Base-by-base conservation (phyloP, 495 filamentous ascomycete genomes). In the Tuber borchii region DNA sequence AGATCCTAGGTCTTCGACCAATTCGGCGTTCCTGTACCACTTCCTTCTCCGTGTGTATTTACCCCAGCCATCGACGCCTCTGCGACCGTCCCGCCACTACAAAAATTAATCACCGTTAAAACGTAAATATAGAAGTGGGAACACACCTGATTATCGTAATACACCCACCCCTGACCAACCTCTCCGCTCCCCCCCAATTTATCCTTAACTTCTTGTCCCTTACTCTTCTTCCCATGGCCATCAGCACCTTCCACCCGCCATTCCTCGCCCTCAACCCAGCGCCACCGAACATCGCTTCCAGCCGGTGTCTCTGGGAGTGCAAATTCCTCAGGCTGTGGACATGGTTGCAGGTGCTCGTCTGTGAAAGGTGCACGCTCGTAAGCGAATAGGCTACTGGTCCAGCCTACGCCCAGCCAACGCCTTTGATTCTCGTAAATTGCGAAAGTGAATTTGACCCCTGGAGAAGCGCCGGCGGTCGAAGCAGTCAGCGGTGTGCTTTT, bases 391-490 rank as follows among this genome's bases (percentile, higher is more conserved):
- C 91, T 95, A 19, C 90, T 90, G 0, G 96, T 98, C 95, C 95
- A 99, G 5, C 95, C 95, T 31, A 98, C 86, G 2, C 94, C 96
- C 19, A 98, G 84, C 95, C 95, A 99, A 56, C 95, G 89, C 39
- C 95, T 90, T 84, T 99, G 95, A 78, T 99, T 99, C 82, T 99
- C 95, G 81, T 92, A 98, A 3, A 98, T 87, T 71, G 94, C 91
- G 78, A 99, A 99, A 0, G 95, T 98, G 83, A 99, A 98, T 16
- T 92, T 90, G 7, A 99, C 92, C 16, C 94, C 93, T 0, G 91
- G 86, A 16, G 87, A 86, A 34, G 87, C 85, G 17, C 70, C 71
- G 37, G 81, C 61, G 46, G 69, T 76, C 7, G 77, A 77, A 43
- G 74, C 74, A 2, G 78, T 79, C 14, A 81, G 51, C n/a, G 79